Evolutionary conservation across 73 alveolate genomes (phyloP).

Genomic region (Paramecium pentaurelia): DNA sequence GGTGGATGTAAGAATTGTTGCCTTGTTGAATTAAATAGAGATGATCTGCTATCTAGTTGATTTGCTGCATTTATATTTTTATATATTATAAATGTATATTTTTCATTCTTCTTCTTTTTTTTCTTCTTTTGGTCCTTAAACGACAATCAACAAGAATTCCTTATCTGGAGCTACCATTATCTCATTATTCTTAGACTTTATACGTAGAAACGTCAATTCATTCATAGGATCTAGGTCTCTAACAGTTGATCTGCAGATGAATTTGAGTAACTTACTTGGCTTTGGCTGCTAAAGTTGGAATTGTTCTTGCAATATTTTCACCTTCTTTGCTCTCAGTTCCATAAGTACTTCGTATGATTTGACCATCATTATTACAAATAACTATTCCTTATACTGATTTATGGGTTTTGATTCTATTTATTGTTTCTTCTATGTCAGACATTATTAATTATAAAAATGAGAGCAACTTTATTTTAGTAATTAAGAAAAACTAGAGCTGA

Average conservation of each 20-base stretch:
- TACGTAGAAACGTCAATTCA: slow-evolving; percentile 66
- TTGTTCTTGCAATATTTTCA: slow-evolving; percentile 61
- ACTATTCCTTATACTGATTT: slow-evolving; percentile 69
- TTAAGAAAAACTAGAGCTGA: neutral
- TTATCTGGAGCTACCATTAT: slow-evolving; percentile 71
- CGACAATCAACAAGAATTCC: slow-evolving; percentile 65
- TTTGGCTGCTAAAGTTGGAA: slow-evolving; percentile 58
- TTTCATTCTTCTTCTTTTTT: slow-evolving; percentile 49
- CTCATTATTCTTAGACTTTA: slow-evolving; percentile 63
- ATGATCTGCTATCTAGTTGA: neutral
- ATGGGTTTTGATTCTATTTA: slow-evolving; percentile 69
- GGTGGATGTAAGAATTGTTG: slow-evolving; percentile 45
- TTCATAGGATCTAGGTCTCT: slow-evolving; percentile 64
- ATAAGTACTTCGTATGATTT: slow-evolving; percentile 47
- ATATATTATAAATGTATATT: slow-evolving; percentile 8
- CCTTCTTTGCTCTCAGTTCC: slow-evolving; percentile 43
- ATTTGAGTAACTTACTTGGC: neutral
- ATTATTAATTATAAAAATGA: slow-evolving; percentile 35
- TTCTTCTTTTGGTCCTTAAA: slow-evolving; percentile 60
- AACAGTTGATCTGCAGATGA: slow-evolving; percentile 54
- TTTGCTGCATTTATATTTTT: neutral
- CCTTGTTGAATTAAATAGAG: neutral
- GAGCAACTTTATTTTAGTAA: neutral
- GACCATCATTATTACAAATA: slow-evolving; percentile 65
- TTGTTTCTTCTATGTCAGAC: slow-evolving; percentile 71